Evolutionary conservation across 169 alveolate species (phyloP).

Genomic region (Pseudocohnilembus persalinus): DNA sequence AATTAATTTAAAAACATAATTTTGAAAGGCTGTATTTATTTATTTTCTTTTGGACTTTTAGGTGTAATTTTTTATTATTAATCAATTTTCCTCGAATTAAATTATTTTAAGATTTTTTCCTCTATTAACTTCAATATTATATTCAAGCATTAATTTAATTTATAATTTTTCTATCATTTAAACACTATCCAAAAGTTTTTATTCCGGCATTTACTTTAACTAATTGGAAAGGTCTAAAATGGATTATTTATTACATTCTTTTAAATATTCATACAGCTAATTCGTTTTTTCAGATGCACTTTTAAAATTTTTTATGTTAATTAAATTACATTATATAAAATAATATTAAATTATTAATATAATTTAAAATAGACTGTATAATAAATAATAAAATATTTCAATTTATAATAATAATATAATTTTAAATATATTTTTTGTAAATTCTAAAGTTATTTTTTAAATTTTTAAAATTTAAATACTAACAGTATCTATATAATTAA

Average conservation of each 20-base stretch:
- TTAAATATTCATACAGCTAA: neutral
- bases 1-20: no score
- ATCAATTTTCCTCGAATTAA: neutral
- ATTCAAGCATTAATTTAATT: constrained; percentile 13
- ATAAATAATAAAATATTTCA: neutral
- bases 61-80: no score
- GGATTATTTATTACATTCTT: neutral
- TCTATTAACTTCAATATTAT: constrained; percentile 32
- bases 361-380: neutral
- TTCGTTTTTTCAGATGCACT: constrained; percentile 15
- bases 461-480: no score
- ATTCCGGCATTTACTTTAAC: constrained; percentile 7
- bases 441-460: neutral
- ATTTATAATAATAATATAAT: neutral
- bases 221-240: neutral
- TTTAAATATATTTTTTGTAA: neutral
- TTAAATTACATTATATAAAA: neutral
- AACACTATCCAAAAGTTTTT: constrained; percentile 1
- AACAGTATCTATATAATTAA: no score
- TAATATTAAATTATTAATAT: neutral
- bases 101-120: constrained; percentile 15
- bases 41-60: no score
- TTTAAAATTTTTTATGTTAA: neutral
- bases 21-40: no score
- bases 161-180: constrained; percentile 22